These are phyloP conservation scores for Candida chauliodis DNA, from an alignment of 805 yeast species.

Conservation along the genomic window DNA sequence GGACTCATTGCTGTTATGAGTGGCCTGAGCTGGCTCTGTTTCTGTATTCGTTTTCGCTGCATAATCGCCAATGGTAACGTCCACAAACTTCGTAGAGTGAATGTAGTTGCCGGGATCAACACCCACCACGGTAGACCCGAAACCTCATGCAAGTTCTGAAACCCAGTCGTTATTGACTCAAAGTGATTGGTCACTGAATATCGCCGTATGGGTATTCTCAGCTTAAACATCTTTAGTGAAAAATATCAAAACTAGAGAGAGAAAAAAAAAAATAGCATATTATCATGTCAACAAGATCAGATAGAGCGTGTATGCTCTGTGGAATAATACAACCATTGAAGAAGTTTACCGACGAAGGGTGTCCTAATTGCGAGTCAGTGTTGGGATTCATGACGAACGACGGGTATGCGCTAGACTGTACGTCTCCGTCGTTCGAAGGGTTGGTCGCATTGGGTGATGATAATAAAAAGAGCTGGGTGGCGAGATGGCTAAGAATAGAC, in stretches of 20 bases:
- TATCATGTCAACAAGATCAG: conserved; percentile 55
- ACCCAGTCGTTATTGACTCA: conserved; percentile 29
- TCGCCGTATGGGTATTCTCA: conserved; percentile 12
- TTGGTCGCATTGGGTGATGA: conserved; percentile 86
- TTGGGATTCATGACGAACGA: conserved; percentile 75
- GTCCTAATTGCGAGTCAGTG: conserved; percentile 94
- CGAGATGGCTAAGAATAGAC: conserved; percentile 90
- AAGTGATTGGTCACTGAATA: conserved; percentile 34
- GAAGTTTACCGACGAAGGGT: conserved; percentile 75
- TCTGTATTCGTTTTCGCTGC: conserved; percentile 65
- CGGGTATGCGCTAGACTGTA: conserved; percentile 83
- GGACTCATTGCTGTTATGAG: conserved; percentile 74
- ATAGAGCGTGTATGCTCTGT: conserved; percentile 96
- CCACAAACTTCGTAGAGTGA: conserved; percentile 58
- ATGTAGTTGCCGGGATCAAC: conserved; percentile 69
- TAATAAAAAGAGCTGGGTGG: conserved; percentile 83
- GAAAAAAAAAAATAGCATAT: background rate
- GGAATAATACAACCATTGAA: conserved; percentile 83
- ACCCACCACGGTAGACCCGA: conserved; percentile 80
- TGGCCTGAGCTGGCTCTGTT: conserved; percentile 71
- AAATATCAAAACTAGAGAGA: no score
- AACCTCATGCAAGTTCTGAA: conserved; percentile 49
- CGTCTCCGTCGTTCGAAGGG: conserved; percentile 96
- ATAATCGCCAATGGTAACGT: conserved; percentile 77
- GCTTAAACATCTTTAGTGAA: background rate